Conservation (phyloP, 2,329 filamentous ascomycete species). For the Penicillium glabrum region DNA sequence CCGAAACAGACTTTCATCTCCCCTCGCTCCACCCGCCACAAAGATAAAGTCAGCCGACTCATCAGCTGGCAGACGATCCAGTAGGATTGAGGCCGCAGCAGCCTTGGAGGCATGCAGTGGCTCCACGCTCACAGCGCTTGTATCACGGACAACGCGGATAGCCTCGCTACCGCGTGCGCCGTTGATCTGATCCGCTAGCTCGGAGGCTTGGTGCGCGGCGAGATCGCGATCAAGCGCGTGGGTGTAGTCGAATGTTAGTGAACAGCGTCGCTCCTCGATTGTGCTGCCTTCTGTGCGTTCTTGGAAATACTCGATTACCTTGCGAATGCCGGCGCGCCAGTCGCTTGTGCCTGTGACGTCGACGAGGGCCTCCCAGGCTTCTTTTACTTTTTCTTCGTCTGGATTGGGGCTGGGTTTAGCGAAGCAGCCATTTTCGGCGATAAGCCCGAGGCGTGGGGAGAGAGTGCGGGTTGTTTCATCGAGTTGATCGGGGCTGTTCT, state of each 20-base stretch:
- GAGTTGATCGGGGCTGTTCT: conserved; percentile 77
- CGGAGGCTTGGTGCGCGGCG: conserved; percentile 77
- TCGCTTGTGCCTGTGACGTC: conserved; percentile 66
- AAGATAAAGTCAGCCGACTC: conserved; percentile 76
- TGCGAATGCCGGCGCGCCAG: conserved; percentile 81
- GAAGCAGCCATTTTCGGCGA: conserved; percentile 92
- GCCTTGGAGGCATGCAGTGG: conserved; percentile 83
- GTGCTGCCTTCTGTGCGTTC: conserved; percentile 83
- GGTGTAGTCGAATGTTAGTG: conserved; percentile 83
- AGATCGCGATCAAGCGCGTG: conserved; percentile 72
- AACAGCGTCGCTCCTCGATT: conserved; percentile 83
- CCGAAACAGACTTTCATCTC: conserved; percentile 85
- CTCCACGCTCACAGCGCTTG: conserved; percentile 78
- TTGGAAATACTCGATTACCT: conserved; percentile 82
- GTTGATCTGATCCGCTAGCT: conserved; percentile 91
- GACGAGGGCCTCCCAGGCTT: conserved; percentile 73
- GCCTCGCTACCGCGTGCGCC: conserved; percentile 79
- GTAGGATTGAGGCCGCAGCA: conserved; percentile 72
- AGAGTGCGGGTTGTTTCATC: conserved; percentile 74
- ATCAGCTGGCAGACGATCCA: conserved; percentile 56
- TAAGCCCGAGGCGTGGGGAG: conserved; percentile 70
- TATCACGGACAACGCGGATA: conserved; percentile 79
- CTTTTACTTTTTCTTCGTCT: conserved; percentile 51
- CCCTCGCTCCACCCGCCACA: conserved; percentile 82
- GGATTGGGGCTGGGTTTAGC: conserved; percentile 57